Base-by-base conservation (phyloP, 1,139 yeast genomes). In the Hemisphaericaspora xylanilytica region DNA sequence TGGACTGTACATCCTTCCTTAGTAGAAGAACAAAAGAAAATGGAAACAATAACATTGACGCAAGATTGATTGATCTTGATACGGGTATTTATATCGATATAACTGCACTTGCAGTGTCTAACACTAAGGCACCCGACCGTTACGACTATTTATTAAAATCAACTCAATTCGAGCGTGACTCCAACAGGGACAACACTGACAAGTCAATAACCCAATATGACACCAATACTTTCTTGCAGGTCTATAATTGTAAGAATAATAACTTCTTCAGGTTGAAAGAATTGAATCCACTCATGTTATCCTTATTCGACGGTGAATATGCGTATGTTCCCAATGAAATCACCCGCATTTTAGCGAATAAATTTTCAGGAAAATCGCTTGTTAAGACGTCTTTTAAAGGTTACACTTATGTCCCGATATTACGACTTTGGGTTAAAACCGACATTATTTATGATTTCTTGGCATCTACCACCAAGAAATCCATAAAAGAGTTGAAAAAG, bases 41-140 rank as follows among this genome's bases (percentile, higher is more conserved):
- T 44, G 73, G 73, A 2, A 55, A 57, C 31, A 87, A 86, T 56
- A 80, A 83, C 44, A 86, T 86, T 45, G 96, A 87, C 64, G 95
- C 92, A 1, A 70, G 95, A 42, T 84, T 85, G 51, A 77, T 87
- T 41, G 95, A 87, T 57, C 66, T 81, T 7, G 85, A 82, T 46
- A 75, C 85, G 9, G 96, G 95, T 0, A 58, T 81, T 38, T 86
- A 82, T 55, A 75, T 87, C 40, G 96, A 86, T 59, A 73, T 79
- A 24, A 79, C 84, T 1, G 84, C 76, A 0, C 55, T 79, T 35
- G 70, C 79, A 15, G 40, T 70, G n/a, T 58, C 70, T 20, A 60
- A 63, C 30, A 58, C 68, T 0, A 53, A 51, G 18, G 48, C 72
- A 6, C 73, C 75, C 1, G 42, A 37, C 4, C 53, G 71, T 27